phyloP scores from a whole-genome alignment of 108 stramenopile species.

The Mayamaea pseudoterrestris region DNA sequence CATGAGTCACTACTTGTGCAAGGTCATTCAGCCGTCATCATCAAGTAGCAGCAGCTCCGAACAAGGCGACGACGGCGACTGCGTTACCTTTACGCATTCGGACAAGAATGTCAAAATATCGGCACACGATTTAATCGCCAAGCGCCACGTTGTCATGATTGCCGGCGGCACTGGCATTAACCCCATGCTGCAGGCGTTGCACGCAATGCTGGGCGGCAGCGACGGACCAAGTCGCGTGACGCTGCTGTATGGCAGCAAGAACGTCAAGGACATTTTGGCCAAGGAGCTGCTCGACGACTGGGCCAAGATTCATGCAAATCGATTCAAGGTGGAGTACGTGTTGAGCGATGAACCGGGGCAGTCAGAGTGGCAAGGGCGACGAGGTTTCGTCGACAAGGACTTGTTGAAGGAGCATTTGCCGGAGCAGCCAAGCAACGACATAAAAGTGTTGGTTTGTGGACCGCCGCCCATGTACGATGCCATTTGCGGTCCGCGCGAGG shows the following conservation, averaged over 20 bases:
- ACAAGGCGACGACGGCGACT: constrained; percentile 11
- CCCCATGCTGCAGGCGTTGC: constrained; percentile 93
- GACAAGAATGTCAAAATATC: constrained; percentile 83
- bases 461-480: constrained; percentile 87
- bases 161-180: too few relatives aligned
- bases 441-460: constrained; percentile 88
- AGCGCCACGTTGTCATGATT: too few relatives aligned
- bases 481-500: constrained; percentile 74
- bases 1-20: constrained; percentile 49
- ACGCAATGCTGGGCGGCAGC: constrained; percentile 84
- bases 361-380: constrained; percentile 47
- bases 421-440: constrained; percentile 30
- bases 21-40: too few relatives aligned
- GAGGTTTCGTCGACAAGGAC: constrained; percentile 64
- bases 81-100: constrained; percentile 75
- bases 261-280: constrained; percentile 72
- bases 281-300: constrained; percentile 64
- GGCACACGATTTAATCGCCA: too few relatives aligned
- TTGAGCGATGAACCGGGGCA: constrained; percentile 58
- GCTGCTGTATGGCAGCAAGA: constrained; percentile 75
- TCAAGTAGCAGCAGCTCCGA: too few relatives aligned
- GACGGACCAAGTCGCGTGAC: constrained; percentile 43
- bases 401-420: constrained; percentile 54
- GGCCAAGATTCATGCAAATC: constrained; percentile 19
- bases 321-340: constrained; percentile 52